phyloP scores from a whole-genome alignment of 495 filamentous ascomycete species.

The Podospora pseudoanserina region DNA sequence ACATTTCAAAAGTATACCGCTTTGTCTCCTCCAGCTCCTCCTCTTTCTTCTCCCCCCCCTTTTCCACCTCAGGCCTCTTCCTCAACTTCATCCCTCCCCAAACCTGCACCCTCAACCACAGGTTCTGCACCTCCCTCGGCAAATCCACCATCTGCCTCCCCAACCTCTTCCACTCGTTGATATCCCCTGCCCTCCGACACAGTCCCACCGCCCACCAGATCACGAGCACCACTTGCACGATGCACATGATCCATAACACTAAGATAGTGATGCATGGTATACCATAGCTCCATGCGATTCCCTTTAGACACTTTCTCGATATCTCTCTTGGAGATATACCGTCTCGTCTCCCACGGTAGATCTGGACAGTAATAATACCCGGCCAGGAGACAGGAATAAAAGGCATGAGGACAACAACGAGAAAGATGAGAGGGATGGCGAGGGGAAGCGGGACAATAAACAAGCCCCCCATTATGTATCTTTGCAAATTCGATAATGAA shows the following conservation, averaged over 20 bases:
- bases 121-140: slow-evolving; percentile 2
- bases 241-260: slow-evolving; percentile 6
- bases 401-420: slow-evolving; percentile 3
- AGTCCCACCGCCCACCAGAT: background rate
- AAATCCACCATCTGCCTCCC: background rate
- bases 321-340: background rate
- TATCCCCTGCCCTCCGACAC: background rate
- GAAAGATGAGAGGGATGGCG: slow-evolving; percentile 11
- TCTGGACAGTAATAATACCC: background rate
- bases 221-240: slow-evolving; percentile 1
- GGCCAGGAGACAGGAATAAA: slow-evolving; percentile 2
- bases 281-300: slow-evolving; percentile 7
- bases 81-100: background rate
- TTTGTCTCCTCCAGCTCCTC: background rate
- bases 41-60: background rate
- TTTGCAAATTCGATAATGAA: too few species aligned
- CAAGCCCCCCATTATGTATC: slow-evolving; percentile 5
- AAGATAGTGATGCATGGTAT: slow-evolving; percentile 8
- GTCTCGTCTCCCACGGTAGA: background rate
- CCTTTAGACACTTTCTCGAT: background rate
- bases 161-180: background rate
- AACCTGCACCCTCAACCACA: background rate
- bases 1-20: slow-evolving; percentile 6
- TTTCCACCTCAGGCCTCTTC: background rate
- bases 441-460: slow-evolving; percentile 11